Conservation (phyloP, 208 protist species). For the Acanthamoeba lenticulata region DNA sequence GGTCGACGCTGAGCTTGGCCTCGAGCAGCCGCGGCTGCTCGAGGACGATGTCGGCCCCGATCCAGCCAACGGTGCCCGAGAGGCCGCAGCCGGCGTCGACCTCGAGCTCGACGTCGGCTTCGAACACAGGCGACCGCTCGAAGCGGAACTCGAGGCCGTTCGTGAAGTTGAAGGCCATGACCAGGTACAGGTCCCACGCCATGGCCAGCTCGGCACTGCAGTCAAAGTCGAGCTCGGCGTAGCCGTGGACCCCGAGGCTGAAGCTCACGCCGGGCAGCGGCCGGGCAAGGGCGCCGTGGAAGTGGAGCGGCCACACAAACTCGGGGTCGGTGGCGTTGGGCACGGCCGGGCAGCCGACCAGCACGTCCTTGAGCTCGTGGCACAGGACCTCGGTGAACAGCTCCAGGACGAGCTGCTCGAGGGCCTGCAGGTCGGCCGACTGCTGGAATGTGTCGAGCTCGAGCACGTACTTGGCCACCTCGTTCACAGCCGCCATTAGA, state of each 20-base stretch:
- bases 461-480: not conserved
- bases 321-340: not conserved
- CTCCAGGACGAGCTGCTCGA: constrained; percentile 47
- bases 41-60: not conserved
- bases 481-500: not conserved
- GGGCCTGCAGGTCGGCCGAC: not conserved
- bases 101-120: not conserved
- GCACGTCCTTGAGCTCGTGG: not conserved
- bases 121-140: not conserved
- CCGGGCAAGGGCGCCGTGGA: not conserved
- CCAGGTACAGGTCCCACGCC: not conserved
- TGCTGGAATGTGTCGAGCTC: not conserved
- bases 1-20: not conserved
- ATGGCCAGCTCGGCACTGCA: not conserved
- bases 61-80: not conserved
- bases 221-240: not conserved
- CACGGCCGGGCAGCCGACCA: not conserved
- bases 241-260: not conserved
- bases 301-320: not conserved
- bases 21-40: not conserved
- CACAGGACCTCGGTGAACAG: constrained; percentile 35
- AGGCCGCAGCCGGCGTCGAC: not conserved
- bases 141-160: not conserved
- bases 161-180: not conserved
- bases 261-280: not conserved